Evolutionary conservation across 768 basidiomycete species (phyloP).

Genomic region (Auricularia heimuer): DNA sequence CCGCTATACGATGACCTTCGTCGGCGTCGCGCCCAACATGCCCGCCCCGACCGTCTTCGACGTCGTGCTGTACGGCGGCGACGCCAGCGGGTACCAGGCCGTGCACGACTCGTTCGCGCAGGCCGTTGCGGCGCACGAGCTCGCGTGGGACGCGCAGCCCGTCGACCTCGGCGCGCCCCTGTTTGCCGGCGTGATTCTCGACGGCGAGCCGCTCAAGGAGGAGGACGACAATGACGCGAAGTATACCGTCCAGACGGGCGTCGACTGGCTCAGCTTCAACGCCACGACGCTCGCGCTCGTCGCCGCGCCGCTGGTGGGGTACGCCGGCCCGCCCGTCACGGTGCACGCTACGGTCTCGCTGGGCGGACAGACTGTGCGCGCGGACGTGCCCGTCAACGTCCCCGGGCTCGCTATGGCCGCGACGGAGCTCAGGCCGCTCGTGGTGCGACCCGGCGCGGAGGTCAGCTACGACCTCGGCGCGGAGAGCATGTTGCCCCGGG

Average conservation of each 20-base stretch:
- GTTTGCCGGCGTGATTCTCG: slow-evolving; percentile 27
- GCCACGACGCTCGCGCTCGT: slow-evolving; percentile 42
- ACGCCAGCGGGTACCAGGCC: slow-evolving; percentile 63
- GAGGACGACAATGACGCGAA: slow-evolving; percentile 17
- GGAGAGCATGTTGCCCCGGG: not conserved
- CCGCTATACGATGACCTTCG: slow-evolving; percentile 57
- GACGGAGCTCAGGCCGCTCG: slow-evolving; percentile 45
- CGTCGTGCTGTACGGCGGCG: slow-evolving; percentile 58
- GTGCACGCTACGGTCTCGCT: slow-evolving; percentile 37
- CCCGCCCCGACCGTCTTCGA: slow-evolving; percentile 34
- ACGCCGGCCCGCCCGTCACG: too few species aligned
- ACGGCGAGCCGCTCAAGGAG: too few species aligned
- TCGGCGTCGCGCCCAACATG: slow-evolving; percentile 62
- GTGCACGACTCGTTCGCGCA: slow-evolving; percentile 50
- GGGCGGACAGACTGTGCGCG: slow-evolving; percentile 51
- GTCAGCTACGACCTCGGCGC: slow-evolving; percentile 42
- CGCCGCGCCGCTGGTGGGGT: slow-evolving; percentile 46
- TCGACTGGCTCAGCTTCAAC: slow-evolving; percentile 56
- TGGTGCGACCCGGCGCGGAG: slow-evolving; percentile 38
- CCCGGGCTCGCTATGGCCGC: slow-evolving; percentile 65
- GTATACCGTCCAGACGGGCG: slow-evolving; percentile 41
- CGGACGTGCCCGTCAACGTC: slow-evolving; percentile 54
- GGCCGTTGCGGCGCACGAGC: slow-evolving; percentile 56
- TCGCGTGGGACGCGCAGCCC: too few species aligned
- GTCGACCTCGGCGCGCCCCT: slow-evolving; percentile 36